phyloP scores from a whole-genome alignment of 2,329 filamentous ascomycete genomes.

The Aspergillus sp. region DNA sequence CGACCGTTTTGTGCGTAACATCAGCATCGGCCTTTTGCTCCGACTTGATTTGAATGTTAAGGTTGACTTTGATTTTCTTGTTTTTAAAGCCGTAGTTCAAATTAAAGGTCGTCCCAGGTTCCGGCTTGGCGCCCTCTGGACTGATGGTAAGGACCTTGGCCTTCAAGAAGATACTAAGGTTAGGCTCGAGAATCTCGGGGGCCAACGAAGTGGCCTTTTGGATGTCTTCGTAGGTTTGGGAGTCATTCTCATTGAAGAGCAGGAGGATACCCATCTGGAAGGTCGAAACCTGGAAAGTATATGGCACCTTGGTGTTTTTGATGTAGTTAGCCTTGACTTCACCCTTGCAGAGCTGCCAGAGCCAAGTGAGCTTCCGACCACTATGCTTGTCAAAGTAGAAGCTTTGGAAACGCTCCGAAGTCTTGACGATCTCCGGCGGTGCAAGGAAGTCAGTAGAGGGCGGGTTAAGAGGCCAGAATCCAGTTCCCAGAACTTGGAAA shows the following conservation, averaged over 20 bases:
- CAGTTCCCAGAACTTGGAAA: conserved; percentile 90
- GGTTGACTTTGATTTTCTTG: conserved; percentile 96
- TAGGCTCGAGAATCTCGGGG: conserved; percentile 79
- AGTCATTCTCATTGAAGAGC: conserved; percentile 88
- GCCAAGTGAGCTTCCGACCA: conserved; percentile 92
- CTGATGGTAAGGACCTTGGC: conserved; percentile 78
- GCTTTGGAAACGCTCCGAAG: conserved; percentile 80
- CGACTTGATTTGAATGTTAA: conserved; percentile 90
- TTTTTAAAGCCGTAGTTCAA: conserved; percentile 96
- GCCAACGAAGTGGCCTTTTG: conserved; percentile 73
- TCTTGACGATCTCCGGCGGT: conserved; percentile 76
- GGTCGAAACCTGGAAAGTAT: conserved; percentile 94
- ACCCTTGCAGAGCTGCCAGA: conserved; percentile 98
- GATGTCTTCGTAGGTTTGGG: conserved; percentile 82
- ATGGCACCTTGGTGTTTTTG: conserved; percentile 83
- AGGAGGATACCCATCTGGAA: conserved; percentile 97
- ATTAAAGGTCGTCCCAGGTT: conserved; percentile 71
- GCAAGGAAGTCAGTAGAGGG: conserved; percentile 86
- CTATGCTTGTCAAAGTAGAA: conserved; percentile 98
- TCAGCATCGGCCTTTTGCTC: conserved; percentile 95
- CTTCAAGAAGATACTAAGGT: conserved; percentile 81
- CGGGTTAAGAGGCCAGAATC: conserved; percentile 91
- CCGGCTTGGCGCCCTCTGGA: conserved; percentile 69
- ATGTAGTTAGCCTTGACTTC: conserved; percentile 93
- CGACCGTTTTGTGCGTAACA: conserved; percentile 98